Percentiles rank a stretch among this genome's conserved stretches.
phyloP scores from a whole-genome alignment of 139 green algal species.

The Tetraselmis striata region DNA sequence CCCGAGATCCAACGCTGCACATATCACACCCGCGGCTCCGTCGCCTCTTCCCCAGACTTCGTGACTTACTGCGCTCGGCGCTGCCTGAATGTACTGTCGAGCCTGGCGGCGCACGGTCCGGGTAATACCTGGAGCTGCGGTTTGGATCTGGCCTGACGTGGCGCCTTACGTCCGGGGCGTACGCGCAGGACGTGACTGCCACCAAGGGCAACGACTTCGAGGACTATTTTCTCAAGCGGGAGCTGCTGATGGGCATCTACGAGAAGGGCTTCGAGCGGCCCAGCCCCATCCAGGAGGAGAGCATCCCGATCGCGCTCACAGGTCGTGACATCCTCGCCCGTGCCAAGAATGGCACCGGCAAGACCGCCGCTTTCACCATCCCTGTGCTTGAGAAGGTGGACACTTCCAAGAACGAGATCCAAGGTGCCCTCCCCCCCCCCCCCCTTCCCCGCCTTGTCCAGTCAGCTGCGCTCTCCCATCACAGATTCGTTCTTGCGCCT shows the following conservation, averaged over 20 bases:
- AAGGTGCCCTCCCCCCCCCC: slow-evolving; percentile 75
- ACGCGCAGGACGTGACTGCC: slow-evolving; percentile 94
- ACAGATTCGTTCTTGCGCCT: too few relatives aligned
- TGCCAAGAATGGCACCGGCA: slow-evolving; percentile 99
- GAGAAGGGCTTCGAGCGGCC: slow-evolving; percentile 94
- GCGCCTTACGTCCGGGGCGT: too few relatives aligned
- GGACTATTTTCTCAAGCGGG: slow-evolving; percentile 97
- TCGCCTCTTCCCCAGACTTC: background rate
- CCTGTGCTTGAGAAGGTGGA: slow-evolving; percentile 94
- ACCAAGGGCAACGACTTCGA: slow-evolving; percentile 99
- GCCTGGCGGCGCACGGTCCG: too few relatives aligned
- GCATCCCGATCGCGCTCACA: slow-evolving; percentile 95
- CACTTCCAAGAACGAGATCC: slow-evolving; percentile 76
- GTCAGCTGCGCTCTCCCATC: too few relatives aligned
- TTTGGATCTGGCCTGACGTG: too few relatives aligned
- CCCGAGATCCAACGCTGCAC: background rate
- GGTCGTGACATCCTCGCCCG: slow-evolving; percentile 95
- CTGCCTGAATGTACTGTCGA: background rate
- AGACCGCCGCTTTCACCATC: slow-evolving; percentile 98
- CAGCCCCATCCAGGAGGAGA: slow-evolving; percentile 81
- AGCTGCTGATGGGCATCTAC: slow-evolving; percentile 99
- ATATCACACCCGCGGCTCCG: background rate
- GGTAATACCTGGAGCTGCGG: too few relatives aligned
- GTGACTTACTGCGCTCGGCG: background rate
- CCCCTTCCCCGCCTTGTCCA: too few relatives aligned